Evolutionary conservation across 768 basidiomycete genomes (phyloP), one percentile per base, ranked within the genome.

Genomic region (Pisolithus albus): DNA sequence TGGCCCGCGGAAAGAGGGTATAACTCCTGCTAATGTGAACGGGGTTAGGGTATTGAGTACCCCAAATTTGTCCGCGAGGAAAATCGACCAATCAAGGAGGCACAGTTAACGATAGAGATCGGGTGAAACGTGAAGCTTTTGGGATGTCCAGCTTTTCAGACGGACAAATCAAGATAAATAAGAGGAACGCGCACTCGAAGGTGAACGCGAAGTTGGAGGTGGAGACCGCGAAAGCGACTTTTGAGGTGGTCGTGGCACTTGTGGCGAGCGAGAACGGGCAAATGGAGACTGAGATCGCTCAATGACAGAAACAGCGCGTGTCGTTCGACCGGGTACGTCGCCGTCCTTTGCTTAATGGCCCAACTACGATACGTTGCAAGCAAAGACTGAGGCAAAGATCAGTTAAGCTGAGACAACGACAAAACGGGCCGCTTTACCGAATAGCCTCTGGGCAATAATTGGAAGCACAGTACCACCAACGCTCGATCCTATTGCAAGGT

Each of bases 401-500:
- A 45, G 41, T 21, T 6, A n/a, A 7, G 13, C 23, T n/a, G 28
- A 18, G 6, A 34, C 7, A 4, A n/a, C 3, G 7, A 50, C 16
- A 23, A 42, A 5, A 26, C 28, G 10, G 15, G 32, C 3, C 32
- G n/a, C 41, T n/a, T 43, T n/a, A 50, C 49, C 42, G 28, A 83
- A 71, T 16, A 84, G 70, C 32, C 75, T 74, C 37, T 72, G 75
- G 5, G 77, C 71, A 8, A 74, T 58, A 34, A 86, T 82, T 0
- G 86, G 84, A 23, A 84, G 70, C 4, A 83, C 49, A 0, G 80
- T 79, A 2, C 86, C 84, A 0, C 86, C 85, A 2, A 85, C 52
- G 4, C 80, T 81, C 1, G 80, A 79, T 0, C 85, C 83, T 19
- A 79, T 68, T 0, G 86, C 83, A 23, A 79, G 70, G 23, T 83